Evolutionary conservation across 2,329 filamentous ascomycete species (phyloP).

Genomic region (Pseudocercospora macadamiae): DNA sequence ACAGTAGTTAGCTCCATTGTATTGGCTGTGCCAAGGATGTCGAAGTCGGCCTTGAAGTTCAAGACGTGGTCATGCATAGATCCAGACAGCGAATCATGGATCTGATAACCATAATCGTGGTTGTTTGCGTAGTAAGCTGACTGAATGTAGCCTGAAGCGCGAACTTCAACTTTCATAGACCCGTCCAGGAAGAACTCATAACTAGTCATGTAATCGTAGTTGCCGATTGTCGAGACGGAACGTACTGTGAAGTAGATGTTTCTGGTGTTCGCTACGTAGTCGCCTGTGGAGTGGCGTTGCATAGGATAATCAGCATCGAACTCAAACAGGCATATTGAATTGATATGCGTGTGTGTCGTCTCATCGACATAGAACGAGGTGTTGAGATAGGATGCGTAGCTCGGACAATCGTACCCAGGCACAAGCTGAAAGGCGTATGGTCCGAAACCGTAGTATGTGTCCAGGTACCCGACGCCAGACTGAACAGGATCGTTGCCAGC

Average conservation of each 20-base stretch:
- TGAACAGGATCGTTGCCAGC: slow-evolving; percentile 53
- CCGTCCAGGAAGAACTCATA: slow-evolving; percentile 58
- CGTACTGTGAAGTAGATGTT: slow-evolving; percentile 50
- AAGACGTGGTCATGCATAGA: slow-evolving; percentile 61
- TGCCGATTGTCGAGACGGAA: slow-evolving; percentile 54
- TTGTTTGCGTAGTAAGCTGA: slow-evolving; percentile 51
- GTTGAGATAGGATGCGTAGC: slow-evolving; percentile 56
- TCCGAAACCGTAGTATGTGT: slow-evolving; percentile 54
- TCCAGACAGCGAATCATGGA: slow-evolving; percentile 53
- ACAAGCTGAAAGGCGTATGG: slow-evolving; percentile 51
- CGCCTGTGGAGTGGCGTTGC: slow-evolving; percentile 49
- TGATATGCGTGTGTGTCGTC: slow-evolving; percentile 49
- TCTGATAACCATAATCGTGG: slow-evolving; percentile 54
- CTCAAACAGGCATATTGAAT: slow-evolving; percentile 61
- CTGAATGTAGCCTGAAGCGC: slow-evolving; percentile 59
- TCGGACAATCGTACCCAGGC: slow-evolving; percentile 57
- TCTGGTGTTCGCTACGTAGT: slow-evolving; percentile 51
- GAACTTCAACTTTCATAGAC: slow-evolving; percentile 53
- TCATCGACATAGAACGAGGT: slow-evolving; percentile 50
- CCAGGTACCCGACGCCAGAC: slow-evolving; percentile 52
- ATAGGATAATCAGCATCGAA: slow-evolving; percentile 54
- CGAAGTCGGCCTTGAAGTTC: slow-evolving; percentile 60
- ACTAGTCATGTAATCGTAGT: slow-evolving; percentile 55
- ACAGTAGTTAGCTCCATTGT: slow-evolving; percentile 41
- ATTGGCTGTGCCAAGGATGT: slow-evolving; percentile 54